Base-by-base conservation (phyloP, 345 rosid genomes). In the Eucalyptus coolabah region DNA sequence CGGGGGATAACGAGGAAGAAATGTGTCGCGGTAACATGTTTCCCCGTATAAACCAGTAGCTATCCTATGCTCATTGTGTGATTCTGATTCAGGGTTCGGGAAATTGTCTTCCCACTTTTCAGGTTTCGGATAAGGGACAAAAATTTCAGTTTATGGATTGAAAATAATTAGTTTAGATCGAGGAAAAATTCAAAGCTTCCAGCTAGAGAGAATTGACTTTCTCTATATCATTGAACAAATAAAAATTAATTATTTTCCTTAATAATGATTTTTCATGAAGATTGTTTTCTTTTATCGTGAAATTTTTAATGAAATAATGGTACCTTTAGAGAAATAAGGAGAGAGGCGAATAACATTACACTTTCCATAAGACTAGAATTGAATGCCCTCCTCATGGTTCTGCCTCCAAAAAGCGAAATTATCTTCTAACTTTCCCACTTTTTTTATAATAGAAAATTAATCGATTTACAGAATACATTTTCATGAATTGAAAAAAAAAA, bases 341-440 rank as follows among this genome's bases (percentile, higher is more conserved):
- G n/a, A 24, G 65, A 10, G 14, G 15, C 1, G 7, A 15, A 0
- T 5, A 28, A 12, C 4, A 1, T 59, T 26, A 4, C 15, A 11
- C 65, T 30, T 60, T 60, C n/a, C 67, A 3, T 5, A 26, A 60
- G 7, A 60, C 67, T 1, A 26, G 7, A 59, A 11, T 59, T 59
- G 15, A 12, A 60, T 60, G 32, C 11, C 11, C 59, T 19, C 59
- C 59, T 53, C 26, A 4, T 19, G 10, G 10, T 53, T n/a, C n/a
- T n/a, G n/a, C n/a, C n/a, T n/a, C n/a, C n/a, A n/a, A n/a, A n/a
- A n/a, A n/a, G n/a, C n/a, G 40, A 67, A 67, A 32, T 69, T 18
- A 6, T 34, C 23, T 69, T 9, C 1, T 14, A 0, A 34, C 26
- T 69, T 32, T 17, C 12, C 23, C 2, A 1, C 23, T 3, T 67